phyloP scores from a whole-genome alignment of 1,139 yeast species.

The Dujonia santamariae region DNA sequence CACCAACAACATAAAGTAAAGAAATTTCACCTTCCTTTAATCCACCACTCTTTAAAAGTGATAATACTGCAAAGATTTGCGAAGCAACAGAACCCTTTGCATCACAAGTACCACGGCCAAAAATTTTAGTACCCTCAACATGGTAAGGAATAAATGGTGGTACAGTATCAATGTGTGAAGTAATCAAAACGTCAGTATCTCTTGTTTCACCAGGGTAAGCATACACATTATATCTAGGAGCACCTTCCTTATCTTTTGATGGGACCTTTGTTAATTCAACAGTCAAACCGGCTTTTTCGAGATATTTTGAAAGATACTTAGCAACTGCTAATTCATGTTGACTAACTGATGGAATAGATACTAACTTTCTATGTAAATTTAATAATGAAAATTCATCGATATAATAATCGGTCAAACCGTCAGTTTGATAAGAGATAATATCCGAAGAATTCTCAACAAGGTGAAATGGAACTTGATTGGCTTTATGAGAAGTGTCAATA shows the following conservation, averaged over 20 bases:
- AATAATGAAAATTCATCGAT: conserved; percentile 14
- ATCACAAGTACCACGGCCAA: conserved; percentile 67
- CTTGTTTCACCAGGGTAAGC: conserved; percentile 50
- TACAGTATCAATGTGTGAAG: conserved; percentile 71
- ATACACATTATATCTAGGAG: conserved; percentile 47
- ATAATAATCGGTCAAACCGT: conserved; percentile 11
- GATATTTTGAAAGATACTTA: conserved; percentile 29
- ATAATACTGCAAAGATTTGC: conserved; percentile 51
- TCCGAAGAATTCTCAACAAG: not conserved
- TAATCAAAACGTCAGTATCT: conserved; percentile 49
- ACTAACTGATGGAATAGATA: conserved; percentile 35
- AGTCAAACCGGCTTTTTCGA: conserved; percentile 42
- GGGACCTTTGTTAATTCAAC: conserved; percentile 45
- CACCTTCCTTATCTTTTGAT: conserved; percentile 16
- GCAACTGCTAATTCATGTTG: conserved; percentile 31
- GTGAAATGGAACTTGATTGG: not conserved
- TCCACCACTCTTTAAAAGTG: conserved; percentile 34
- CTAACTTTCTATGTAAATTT: conserved; percentile 30
- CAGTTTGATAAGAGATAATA: conserved; percentile 11
- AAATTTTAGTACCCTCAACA: conserved; percentile 47
- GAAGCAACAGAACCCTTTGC: conserved; percentile 70
- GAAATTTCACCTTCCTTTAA: conserved; percentile 55
- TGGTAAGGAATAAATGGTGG: conserved; percentile 61
- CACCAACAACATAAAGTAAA: conserved; percentile 65
- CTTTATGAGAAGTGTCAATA: no score